These are phyloP conservation scores for Aspergillus phoenicis DNA, from an alignment of 2,329 filamentous ascomycete species.

Conservation along the genomic window DNA sequence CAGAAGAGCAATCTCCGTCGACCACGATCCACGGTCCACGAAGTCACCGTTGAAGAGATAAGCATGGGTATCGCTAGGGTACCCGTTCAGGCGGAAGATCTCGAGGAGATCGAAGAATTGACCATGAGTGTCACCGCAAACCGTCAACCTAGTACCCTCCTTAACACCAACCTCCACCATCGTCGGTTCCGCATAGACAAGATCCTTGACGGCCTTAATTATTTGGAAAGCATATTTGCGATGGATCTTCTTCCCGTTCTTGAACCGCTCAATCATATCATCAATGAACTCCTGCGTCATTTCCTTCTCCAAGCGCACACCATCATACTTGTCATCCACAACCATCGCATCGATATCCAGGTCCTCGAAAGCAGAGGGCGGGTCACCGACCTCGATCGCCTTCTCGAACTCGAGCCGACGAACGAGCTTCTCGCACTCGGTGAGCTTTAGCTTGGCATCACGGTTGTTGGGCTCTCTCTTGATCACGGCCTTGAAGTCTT, in stretches of 20 bases:
- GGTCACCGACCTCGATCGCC: slow-evolving; percentile 90
- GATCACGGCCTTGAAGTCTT: slow-evolving; percentile 89
- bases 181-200: slow-evolving; percentile 89
- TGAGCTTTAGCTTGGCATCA: slow-evolving; percentile 85
- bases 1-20: slow-evolving; percentile 90
- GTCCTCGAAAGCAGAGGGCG: slow-evolving; percentile 87
- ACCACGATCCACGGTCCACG: slow-evolving; percentile 97
- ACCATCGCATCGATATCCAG: slow-evolving; percentile 83
- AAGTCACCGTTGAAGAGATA: slow-evolving; percentile 99
- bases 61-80: slow-evolving; percentile 79
- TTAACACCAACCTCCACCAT: slow-evolving; percentile 93
- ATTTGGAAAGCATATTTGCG: slow-evolving; percentile 98
- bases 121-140: slow-evolving; percentile 96
- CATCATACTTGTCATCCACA: slow-evolving; percentile 84
- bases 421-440: slow-evolving; percentile 93
- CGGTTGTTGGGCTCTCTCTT: slow-evolving; percentile 85
- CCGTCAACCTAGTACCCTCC: slow-evolving; percentile 77
- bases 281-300: slow-evolving; percentile 98
- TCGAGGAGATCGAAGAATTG: slow-evolving; percentile 98
- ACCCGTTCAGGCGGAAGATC: slow-evolving; percentile 89
- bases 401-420: slow-evolving; percentile 90
- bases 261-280: slow-evolving; percentile 96
- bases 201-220: slow-evolving; percentile 81
- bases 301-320: slow-evolving; percentile 69
- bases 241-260: slow-evolving; percentile 91